Percentiles rank a stretch among this genome's conserved stretches.
phyloP scores from a whole-genome alignment of 208 protist genomes.

The Crithidia mellificae region DNA sequence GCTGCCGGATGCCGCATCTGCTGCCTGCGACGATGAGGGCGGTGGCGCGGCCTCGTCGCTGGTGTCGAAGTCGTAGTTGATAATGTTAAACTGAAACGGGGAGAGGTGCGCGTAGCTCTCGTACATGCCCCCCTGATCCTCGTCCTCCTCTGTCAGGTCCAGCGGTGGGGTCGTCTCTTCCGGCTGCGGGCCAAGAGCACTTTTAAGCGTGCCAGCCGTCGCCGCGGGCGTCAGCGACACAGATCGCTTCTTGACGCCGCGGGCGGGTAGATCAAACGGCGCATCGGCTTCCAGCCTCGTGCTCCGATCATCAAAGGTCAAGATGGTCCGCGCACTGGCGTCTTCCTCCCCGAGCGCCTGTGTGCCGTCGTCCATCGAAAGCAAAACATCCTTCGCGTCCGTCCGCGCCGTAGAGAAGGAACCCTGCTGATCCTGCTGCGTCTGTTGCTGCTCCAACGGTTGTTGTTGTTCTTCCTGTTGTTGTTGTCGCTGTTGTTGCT shows the following conservation, averaged over 20 bases:
- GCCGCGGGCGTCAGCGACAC: no score
- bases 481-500: no score
- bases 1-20: no score
- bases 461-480: no score
- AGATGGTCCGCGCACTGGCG: not conserved
- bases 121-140: not conserved
- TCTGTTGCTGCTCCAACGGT: not conserved
- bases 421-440: constrained; percentile 9
- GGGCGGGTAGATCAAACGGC: not conserved
- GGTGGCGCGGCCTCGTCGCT: not conserved
- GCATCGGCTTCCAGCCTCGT: not conserved
- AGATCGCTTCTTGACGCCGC: not conserved
- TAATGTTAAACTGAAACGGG: constrained; percentile 24
- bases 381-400: not conserved
- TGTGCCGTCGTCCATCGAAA: not conserved
- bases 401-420: not conserved
- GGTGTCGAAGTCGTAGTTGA: constrained; percentile 20
- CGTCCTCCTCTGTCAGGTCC: not conserved
- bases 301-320: not conserved
- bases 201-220: no score
- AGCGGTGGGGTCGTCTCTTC: not conserved
- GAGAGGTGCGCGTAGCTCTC: constrained; percentile 16
- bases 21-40: no score
- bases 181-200: no score
- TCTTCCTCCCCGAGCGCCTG: not conserved